Evolutionary conservation across 768 basidiomycete species (phyloP), one percentile per base, ranked within the genome.

Genomic region (Termitomyces sp.): DNA sequence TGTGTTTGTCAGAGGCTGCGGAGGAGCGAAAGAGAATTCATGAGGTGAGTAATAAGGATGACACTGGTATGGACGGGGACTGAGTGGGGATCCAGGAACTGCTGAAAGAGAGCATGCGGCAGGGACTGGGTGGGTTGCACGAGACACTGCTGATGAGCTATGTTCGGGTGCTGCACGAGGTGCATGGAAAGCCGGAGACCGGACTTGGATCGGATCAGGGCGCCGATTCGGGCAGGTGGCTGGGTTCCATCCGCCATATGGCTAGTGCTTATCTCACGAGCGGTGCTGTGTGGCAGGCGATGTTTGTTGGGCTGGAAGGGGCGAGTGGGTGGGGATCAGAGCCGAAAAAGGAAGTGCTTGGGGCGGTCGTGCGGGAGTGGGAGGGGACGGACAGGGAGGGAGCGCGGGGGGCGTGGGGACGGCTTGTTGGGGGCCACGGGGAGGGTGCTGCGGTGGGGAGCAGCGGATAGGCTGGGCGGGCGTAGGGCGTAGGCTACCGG

Each of bases 131-230:
- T 63, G 62, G 71, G 49, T 68, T 85, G 55, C 84, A 85, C 63
- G 79, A 81, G 71, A 71, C 66, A 57, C 70, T 85, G 50, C 74
- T 85, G 63, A 69, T 81, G 64, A 74, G 76, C 59, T 83, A 82
- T 69, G 77, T 77, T 55, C 70, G 74, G 28, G 69, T 70, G 42
- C 60, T 75, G 62, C 68, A 70, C 52, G 68, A 67, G 66, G 67
- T 63, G 33, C 55, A 65, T 49, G 12, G 28, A 28, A 28, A 28
- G 28, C 28, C 61, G 65, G 54, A 46, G 55, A 51, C 67, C 65
- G 70, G 66, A 55, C 46, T 63, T 64, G 63, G 65, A 63, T 74
- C 73, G 74, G 74, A 75, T 73, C 73, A 73, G 63, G 64, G 38
- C 49, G 57, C 62, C 35, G 40, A 56, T 51, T 61, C 64, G 67